Conservation (phyloP, 73 alveolate genomes). For the Effrenium voratum region DNA sequence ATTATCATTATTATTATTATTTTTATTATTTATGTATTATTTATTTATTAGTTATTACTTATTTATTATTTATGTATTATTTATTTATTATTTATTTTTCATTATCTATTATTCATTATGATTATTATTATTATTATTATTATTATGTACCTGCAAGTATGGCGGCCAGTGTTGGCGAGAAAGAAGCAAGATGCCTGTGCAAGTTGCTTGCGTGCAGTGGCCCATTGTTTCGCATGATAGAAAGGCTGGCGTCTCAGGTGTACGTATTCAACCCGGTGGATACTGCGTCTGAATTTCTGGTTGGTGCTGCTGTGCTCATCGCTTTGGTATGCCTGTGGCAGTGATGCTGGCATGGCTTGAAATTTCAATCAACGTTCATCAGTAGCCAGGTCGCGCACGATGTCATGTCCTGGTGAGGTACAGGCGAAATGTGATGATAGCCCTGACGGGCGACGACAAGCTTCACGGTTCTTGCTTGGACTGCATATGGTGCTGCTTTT, state of each 20-base stretch:
- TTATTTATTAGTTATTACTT: too few species aligned
- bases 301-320: constrained; percentile 2
- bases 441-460: constrained; percentile 64
- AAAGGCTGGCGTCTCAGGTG: too few species aligned
- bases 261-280: background rate
- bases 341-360: background rate
- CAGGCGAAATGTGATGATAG: constrained; percentile 49
- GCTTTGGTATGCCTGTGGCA: constrained; percentile 65
- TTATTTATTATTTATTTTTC: too few species aligned
- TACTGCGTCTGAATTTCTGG: constrained; percentile 51
- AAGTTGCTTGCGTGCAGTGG: background rate
- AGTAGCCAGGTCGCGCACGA: too few species aligned
- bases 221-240: background rate
- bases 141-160: background rate
- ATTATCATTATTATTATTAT: too few species aligned
- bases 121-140: too few species aligned
- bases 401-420: constrained; percentile 31
- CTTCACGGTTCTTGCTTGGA: constrained; percentile 43
- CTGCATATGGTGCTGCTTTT: constrained; percentile 63
- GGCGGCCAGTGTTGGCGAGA: background rate
- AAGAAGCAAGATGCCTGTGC: background rate
- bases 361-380: background rate
- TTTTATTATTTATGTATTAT: too few species aligned
- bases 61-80: too few species aligned
- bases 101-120: too few species aligned